Base-by-base conservation (phyloP, 2,329 filamentous ascomycete species). In the Paraphaeosphaeria minitans region DNA sequence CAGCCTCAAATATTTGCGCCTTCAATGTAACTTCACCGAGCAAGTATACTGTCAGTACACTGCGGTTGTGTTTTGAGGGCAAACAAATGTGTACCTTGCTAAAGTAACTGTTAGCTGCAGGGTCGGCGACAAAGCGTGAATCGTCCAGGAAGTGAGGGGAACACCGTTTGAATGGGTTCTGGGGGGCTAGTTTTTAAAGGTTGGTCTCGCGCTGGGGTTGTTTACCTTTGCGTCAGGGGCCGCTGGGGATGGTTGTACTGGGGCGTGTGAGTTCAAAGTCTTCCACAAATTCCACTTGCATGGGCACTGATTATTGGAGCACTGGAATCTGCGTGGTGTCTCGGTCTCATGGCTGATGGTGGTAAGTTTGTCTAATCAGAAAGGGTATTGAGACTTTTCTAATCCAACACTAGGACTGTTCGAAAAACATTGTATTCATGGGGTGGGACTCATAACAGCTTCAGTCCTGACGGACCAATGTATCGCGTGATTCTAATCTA, bases 351-450 rank as follows among this genome's bases (percentile, higher is more conserved):
- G 75, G 62, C 69, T 13, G 68, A 71, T 9, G 48, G 58, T 1
- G 57, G 65, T 66, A 46, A 60, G 62, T 56, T n/a, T 16, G 16
- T 19, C 16, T n/a, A 14, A 16, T 27, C 2, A 37, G 41, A 39
- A n/a, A n/a, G n/a, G n/a, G n/a, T n/a, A n/a, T n/a, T n/a, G n/a
- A n/a, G n/a, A n/a, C n/a, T n/a, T n/a, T n/a, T n/a, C n/a, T n/a
- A n/a, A n/a, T n/a, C n/a, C n/a, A n/a, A n/a, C n/a, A n/a, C 65
- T 58, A 66, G 72, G 69, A 14, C 60, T 65, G 5, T 66, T 75
- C 51, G 66, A 71, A 14, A 74, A 73, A 53, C 73, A 76, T 50
- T 76, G 73, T 57, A 60, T 76, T 2, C 70, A 76, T 60, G 76
- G 72, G 73, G 33, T 67, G 14, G 75, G 66, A 4, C 61, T 66